Conservation (phyloP, 1,284 basidiomycete species). For the Moesziomyces aphidis region DNA sequence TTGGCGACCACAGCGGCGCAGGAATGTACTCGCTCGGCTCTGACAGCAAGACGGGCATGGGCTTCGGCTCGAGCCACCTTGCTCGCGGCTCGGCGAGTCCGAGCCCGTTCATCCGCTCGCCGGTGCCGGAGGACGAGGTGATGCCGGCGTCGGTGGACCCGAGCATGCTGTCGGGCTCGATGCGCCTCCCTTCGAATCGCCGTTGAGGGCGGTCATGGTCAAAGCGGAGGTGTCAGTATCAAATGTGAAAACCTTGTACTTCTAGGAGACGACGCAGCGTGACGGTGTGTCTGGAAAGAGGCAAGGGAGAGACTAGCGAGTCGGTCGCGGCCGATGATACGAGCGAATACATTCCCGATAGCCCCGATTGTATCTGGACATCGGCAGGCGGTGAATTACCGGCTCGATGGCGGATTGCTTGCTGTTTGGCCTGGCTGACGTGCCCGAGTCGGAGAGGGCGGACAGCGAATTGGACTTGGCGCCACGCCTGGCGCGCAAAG, state of each 20-base stretch:
- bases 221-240: background rate
- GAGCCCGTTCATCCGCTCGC: slow-evolving; percentile 50
- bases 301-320: too few species aligned
- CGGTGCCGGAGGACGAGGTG: slow-evolving; percentile 34
- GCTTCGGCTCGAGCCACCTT: slow-evolving; percentile 29
- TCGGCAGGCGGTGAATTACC: too few species aligned
- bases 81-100: slow-evolving; percentile 40
- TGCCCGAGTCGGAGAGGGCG: background rate
- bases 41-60: slow-evolving; percentile 28
- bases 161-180: slow-evolving; percentile 45
- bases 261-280: background rate
- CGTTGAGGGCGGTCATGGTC: slow-evolving; percentile 6
- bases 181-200: slow-evolving; percentile 14
- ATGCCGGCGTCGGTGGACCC: slow-evolving; percentile 53
- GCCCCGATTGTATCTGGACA: too few species aligned
- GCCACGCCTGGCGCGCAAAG: too few species aligned
- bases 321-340: too few species aligned
- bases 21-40: slow-evolving; percentile 24
- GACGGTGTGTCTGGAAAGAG: too few species aligned
- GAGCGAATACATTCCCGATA: too few species aligned
- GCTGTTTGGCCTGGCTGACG: too few species aligned
- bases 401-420: too few species aligned
- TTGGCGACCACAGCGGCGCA: slow-evolving; percentile 16
- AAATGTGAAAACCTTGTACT: slow-evolving; percentile 9
- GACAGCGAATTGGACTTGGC: background rate